Conservation (phyloP, 345 rosid species). For the Ceriops decandra region DNA sequence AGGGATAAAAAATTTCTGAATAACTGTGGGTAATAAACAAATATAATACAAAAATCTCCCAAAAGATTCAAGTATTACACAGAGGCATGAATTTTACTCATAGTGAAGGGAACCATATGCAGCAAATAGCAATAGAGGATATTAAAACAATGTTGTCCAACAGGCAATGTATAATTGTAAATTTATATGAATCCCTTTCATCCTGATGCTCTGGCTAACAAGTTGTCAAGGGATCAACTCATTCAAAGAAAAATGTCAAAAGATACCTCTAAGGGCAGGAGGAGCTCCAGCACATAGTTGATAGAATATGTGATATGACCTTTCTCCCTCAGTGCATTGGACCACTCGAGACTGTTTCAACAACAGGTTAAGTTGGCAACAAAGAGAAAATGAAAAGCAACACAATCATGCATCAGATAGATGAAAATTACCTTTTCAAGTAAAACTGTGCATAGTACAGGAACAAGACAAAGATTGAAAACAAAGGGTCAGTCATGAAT, state of each 20-base stretch:
- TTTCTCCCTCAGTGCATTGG: slow-evolving; percentile 92
- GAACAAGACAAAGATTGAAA: slow-evolving; percentile 27
- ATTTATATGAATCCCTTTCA: no score
- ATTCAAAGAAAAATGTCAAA: background rate
- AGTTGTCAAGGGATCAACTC: no score
- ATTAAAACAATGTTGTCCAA: no score
- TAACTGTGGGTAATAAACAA: background rate
- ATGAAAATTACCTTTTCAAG: slow-evolving; percentile 80
- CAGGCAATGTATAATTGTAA: no score
- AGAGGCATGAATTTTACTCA: no score
- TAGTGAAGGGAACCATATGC: no score
- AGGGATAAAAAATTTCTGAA: background rate
- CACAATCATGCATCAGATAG: slow-evolving; percentile 8
- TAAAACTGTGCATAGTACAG: slow-evolving; percentile 57
- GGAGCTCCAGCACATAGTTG: slow-evolving; percentile 99
- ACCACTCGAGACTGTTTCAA: slow-evolving; percentile 95
- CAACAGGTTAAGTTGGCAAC: slow-evolving; percentile 25
- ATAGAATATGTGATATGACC: slow-evolving; percentile 98
- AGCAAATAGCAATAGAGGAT: no score
- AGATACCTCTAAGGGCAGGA: slow-evolving; percentile 61
- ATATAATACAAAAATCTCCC: no score
- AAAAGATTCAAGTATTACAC: no score
- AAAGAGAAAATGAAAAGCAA: slow-evolving; percentile 9
- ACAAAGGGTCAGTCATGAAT: slow-evolving; percentile 29
- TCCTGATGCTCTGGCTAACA: no score